Percentiles rank a stretch among this genome's conserved stretches.
phyloP scores from a whole-genome alignment of 768 basidiomycete species.

The Termitomyces sp. region DNA sequence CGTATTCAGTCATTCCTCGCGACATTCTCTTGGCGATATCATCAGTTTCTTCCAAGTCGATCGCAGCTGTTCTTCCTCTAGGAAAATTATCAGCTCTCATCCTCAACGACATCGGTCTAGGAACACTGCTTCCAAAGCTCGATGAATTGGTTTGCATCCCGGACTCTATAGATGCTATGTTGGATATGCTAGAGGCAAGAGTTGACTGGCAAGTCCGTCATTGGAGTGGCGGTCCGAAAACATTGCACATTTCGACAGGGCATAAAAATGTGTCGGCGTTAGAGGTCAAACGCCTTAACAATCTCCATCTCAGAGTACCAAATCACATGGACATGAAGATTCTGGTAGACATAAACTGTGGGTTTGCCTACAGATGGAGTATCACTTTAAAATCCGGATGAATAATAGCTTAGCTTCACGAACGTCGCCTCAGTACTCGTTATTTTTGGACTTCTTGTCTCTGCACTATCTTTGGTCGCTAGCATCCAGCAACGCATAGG shows the following conservation, averaged over 20 bases:
- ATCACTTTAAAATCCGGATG: neutral
- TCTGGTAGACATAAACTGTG: neutral
- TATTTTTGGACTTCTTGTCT: neutral
- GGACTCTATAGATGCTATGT: neutral
- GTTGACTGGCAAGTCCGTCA: neutral
- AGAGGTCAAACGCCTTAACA: neutral
- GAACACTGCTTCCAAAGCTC: neutral
- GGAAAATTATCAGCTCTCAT: neutral
- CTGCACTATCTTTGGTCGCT: neutral
- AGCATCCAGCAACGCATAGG: neutral
- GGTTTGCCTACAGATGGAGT: neutral
- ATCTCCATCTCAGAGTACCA: neutral
- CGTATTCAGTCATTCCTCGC: neutral
- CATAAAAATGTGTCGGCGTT: neutral
- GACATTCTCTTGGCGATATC: neutral
- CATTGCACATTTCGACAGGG: neutral
- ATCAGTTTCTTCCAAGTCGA: neutral
- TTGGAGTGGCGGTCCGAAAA: neutral
- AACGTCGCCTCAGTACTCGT: neutral
- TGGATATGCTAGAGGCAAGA: neutral
- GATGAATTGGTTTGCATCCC: neutral
- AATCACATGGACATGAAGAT: neutral
- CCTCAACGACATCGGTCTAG: neutral
- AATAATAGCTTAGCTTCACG: neutral
- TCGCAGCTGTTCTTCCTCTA: neutral